Evolutionary conservation across 306 rosid genomes (phyloP).

Genomic region (Castanea sativa): DNA sequence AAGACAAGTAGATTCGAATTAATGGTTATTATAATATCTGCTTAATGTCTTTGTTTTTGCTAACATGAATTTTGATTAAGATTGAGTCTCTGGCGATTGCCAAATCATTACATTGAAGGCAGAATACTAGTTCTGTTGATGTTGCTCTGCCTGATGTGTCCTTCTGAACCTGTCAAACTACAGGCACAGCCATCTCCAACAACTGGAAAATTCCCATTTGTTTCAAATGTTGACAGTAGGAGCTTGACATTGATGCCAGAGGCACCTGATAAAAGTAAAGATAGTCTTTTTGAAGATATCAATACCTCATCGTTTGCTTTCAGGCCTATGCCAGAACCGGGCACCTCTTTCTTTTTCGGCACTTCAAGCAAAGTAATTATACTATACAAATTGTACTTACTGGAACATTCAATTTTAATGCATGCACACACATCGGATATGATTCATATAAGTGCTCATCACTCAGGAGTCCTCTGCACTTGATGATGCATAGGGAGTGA

Average conservation of each 20-base stretch:
- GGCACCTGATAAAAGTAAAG: constrained; percentile 40
- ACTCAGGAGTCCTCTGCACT: constrained; percentile 3
- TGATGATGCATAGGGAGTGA: neutral
- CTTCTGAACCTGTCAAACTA: constrained; percentile 39
- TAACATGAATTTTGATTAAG: neutral
- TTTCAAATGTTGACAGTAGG: constrained; percentile 40
- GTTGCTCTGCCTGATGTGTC: constrained; percentile 25
- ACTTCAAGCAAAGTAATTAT: constrained; percentile 66
- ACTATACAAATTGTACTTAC: neutral
- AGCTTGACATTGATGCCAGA: constrained; percentile 36
- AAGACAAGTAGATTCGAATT: neutral
- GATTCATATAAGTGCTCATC: constrained; percentile 7
- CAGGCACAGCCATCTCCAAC: constrained; percentile 98
- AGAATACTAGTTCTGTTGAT: constrained; percentile 7
- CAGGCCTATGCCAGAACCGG: constrained; percentile 56
- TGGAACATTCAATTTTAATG: neutral
- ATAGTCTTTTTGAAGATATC: constrained; percentile 41
- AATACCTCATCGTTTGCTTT: constrained; percentile 64
- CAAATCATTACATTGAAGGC: neutral
- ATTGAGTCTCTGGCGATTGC: neutral
- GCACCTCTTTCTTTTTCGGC: constrained; percentile 54
- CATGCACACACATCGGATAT: constrained; percentile 4
- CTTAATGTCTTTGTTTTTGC: neutral
- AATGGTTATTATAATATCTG: neutral
- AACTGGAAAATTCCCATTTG: constrained; percentile 74